Evolutionary conservation across 306 rosid genomes (phyloP), one percentile per base, ranked within the genome.

Genomic region (Cyamopsis tetragonoloba): DNA sequence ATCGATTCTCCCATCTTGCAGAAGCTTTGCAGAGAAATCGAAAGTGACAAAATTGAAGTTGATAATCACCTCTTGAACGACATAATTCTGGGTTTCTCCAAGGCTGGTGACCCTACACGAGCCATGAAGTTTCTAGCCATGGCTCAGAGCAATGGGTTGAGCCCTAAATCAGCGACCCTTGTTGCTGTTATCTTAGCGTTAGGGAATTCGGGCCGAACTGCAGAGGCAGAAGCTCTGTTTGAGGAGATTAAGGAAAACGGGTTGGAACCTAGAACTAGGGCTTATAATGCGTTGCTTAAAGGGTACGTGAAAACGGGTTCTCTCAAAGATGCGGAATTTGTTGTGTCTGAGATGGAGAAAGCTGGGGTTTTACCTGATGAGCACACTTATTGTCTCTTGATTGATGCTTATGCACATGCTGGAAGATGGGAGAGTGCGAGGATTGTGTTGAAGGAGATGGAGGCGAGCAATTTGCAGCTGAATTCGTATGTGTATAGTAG

Each of bases 391-490:
- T 76, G 92, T 77, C 82, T 89, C 41, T 81, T 92, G 30, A 71
- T 89, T 7, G 98, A 92, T 54, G 98, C 92, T 0, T 92, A 92
- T 44, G 83, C 80, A 0, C 83, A 87, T 11, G 98, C 88, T 0
- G 98, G 95, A 0, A 79, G 91, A 65, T 92, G 96, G 98, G 92
- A 92, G 75, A 92, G 96, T 68, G 87, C 96, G 6, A 87, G 96
- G 62, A 84, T 85, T 68, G 87, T 92, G 73, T 72, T 92, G 81
- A 89, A 89, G 63, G 95, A 89, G 77, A 89, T 89, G 95, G 96
- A 83, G 59, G 91, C 87, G 6, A 79, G 83, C 68, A 82, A 89
- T 80, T 83, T 89, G 66, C 87, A 77, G 59, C 96, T 91, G 0
- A 89, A 81, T 68, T 84, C 95, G 1, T 89, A 43, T 73, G 77